A percentile compares a stretch with the other conserved stretches of the same genome.
phyloP scores from a whole-genome alignment of 306 rosid species.

The Lathyrus oleraceus region DNA sequence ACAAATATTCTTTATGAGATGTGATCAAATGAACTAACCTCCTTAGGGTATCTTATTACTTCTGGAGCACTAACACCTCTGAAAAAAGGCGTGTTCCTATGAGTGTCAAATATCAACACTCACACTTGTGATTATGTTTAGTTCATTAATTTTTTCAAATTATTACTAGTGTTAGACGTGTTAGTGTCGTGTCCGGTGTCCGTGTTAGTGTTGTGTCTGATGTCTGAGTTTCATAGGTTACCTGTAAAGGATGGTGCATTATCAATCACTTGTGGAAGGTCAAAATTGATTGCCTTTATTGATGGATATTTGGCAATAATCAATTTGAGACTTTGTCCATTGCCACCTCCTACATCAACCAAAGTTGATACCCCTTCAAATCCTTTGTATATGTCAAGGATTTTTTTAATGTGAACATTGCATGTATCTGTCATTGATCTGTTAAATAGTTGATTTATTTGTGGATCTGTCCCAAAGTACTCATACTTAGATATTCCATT shows the following conservation, averaged over 20 bases:
- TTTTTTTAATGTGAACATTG: slow-evolving; percentile 3
- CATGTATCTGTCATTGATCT: slow-evolving; percentile 25
- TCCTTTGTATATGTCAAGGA: slow-evolving; percentile 38
- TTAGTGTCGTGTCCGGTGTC: no score
- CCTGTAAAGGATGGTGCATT: slow-evolving; percentile 30
- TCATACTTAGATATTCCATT: slow-evolving; percentile 32
- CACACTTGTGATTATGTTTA: no score
- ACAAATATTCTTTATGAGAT: neutral
- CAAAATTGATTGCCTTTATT: slow-evolving; percentile 45
- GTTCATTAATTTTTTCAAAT: no score
- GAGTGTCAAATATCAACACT: no score
- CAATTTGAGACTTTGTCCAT: slow-evolving; percentile 35
- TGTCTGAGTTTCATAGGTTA: neutral
- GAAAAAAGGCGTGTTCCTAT: no score
- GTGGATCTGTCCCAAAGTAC: slow-evolving; percentile 14
- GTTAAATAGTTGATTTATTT: slow-evolving; percentile 27
- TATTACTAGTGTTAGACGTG: no score
- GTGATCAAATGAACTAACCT: neutral
- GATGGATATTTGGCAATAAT: slow-evolving; percentile 39
- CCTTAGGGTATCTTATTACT: no score
- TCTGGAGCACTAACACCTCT: no score
- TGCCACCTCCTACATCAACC: slow-evolving; percentile 51
- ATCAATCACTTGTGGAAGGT: slow-evolving; percentile 45
- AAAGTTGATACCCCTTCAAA: slow-evolving; percentile 38
- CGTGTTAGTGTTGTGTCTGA: no score